Percentiles rank a stretch among this genome's conserved stretches.
These are phyloP conservation scores for Somion occarium DNA, from an alignment of 1,284 basidiomycete species.

Conservation along the genomic window DNA sequence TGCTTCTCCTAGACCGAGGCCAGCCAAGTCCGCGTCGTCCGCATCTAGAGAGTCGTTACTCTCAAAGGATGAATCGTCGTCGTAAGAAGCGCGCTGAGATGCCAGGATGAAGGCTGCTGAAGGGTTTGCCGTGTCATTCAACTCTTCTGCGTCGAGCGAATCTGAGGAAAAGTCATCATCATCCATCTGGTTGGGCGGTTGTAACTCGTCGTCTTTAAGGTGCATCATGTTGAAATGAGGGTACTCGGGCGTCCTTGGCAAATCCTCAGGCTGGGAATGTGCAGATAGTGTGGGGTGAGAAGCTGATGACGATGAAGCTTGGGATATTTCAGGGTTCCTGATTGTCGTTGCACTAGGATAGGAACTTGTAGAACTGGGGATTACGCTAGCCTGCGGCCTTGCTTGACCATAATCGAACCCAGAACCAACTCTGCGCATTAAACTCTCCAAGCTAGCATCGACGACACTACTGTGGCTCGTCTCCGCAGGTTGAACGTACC, in stretches of 20 bases:
- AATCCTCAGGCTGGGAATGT: slow-evolving; percentile 4
- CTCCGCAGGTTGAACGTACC: slow-evolving; percentile 45
- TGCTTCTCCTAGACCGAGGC: slow-evolving; percentile 9
- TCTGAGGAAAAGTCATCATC: slow-evolving; percentile 49
- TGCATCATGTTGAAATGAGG: slow-evolving; percentile 23
- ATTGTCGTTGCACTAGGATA: neutral
- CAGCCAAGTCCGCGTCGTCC: slow-evolving; percentile 28
- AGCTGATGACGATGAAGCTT: neutral
- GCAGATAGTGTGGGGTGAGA: neutral
- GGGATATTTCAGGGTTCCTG: neutral
- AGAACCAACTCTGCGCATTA: slow-evolving; percentile 50
- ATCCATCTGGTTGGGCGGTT: slow-evolving; percentile 19
- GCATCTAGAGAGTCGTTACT: slow-evolving; percentile 20
- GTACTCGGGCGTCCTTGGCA: slow-evolving; percentile 22
- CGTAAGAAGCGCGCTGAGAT: slow-evolving; percentile 17
- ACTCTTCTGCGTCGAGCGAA: slow-evolving; percentile 44
- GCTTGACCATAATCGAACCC: slow-evolving; percentile 9
- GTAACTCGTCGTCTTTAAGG: slow-evolving; percentile 23
- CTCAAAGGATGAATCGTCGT: slow-evolving; percentile 13
- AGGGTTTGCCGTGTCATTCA: slow-evolving; percentile 42
- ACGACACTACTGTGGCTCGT: slow-evolving; percentile 34
- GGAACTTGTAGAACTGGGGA: neutral
- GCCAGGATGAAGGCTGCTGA: slow-evolving; percentile 59
- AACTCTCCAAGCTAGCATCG: slow-evolving; percentile 38
- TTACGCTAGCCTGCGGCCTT: neutral